These are phyloP conservation scores for Metschnikowia shivogae DNA, from an alignment of 805 yeast genomes.

Conservation along the genomic window DNA sequence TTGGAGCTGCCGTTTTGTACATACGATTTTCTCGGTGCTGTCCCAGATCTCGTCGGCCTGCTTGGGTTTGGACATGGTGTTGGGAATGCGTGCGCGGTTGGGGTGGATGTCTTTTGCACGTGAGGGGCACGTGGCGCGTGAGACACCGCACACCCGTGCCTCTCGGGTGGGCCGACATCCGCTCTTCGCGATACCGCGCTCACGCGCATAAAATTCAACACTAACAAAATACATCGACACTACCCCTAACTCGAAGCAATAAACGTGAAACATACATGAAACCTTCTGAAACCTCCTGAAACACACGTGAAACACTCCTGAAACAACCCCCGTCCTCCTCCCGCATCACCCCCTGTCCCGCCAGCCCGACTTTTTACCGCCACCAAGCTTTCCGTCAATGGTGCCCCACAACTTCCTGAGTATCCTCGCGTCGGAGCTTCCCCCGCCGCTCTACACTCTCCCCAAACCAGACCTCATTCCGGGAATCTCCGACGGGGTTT, in stretches of 20 bases:
- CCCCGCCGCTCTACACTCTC: conserved; percentile 14
- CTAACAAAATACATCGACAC: neutral
- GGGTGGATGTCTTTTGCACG: neutral
- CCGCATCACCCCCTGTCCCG: neutral
- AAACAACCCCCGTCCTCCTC: neutral
- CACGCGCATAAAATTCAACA: conserved; percentile 1
- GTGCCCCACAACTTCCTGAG: conserved; percentile 19
- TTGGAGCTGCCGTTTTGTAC: conserved; percentile 22
- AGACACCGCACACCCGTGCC: neutral
- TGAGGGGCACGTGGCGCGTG: too few relatives aligned
- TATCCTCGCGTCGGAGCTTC: conserved; percentile 12
- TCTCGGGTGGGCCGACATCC: conserved; percentile 1
- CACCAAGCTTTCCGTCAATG: conserved; percentile 1
- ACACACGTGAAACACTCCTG: neutral
- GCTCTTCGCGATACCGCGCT: conserved; percentile 4
- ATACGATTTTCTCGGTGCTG: conserved; percentile 75
- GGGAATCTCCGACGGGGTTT: conserved; percentile 65
- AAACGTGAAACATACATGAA: neutral
- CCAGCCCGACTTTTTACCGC: neutral
- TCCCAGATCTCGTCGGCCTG: conserved; percentile 90
- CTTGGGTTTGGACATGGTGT: conserved; percentile 16
- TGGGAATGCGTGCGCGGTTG: neutral
- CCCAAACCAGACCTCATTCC: conserved; percentile 44
- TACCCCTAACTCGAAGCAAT: neutral
- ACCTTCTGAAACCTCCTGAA: neutral